Conservation (phyloP, 2,329 filamentous ascomycete species). For the Fusarium ambrosium region DNA sequence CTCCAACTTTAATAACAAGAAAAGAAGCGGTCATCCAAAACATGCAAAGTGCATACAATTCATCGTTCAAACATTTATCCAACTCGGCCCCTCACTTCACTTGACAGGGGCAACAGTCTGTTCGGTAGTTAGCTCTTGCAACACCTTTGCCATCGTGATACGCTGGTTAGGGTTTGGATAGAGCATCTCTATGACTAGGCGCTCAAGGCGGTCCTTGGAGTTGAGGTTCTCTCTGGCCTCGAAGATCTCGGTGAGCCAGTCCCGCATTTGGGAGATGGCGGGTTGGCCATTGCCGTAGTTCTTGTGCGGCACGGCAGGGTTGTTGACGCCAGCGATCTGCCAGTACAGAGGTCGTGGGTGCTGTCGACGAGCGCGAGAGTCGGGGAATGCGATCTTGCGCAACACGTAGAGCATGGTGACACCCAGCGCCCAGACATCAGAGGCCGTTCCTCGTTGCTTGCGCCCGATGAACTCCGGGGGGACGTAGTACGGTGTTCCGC, state of each 20-base stretch:
- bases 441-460: conserved; percentile 66
- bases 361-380: conserved; percentile 61
- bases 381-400: conserved; percentile 68
- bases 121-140: conserved; percentile 58
- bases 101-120: conserved; percentile 24
- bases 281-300: conserved; percentile 55
- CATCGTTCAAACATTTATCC: conserved; percentile 18
- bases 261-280: conserved; percentile 67
- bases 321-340: conserved; percentile 70
- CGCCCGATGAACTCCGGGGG: conserved; percentile 71
- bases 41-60: conserved; percentile 16
- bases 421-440: conserved; percentile 72
- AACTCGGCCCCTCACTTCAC: conserved; percentile 16
- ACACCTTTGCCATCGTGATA: conserved; percentile 67
- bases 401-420: conserved; percentile 73
- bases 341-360: conserved; percentile 68
- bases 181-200: conserved; percentile 68
- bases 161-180: conserved; percentile 64
- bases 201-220: conserved; percentile 63
- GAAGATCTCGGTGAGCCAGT: conserved; percentile 68
- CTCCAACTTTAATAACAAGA: conserved; percentile 21
- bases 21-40: conserved; percentile 26
- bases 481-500: conserved; percentile 73
- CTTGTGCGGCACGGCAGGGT: conserved; percentile 49
- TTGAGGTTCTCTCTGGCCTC: conserved; percentile 63